Base-by-base conservation (phyloP, 805 yeast genomes). In the Barnettozyma wickerhamii region DNA sequence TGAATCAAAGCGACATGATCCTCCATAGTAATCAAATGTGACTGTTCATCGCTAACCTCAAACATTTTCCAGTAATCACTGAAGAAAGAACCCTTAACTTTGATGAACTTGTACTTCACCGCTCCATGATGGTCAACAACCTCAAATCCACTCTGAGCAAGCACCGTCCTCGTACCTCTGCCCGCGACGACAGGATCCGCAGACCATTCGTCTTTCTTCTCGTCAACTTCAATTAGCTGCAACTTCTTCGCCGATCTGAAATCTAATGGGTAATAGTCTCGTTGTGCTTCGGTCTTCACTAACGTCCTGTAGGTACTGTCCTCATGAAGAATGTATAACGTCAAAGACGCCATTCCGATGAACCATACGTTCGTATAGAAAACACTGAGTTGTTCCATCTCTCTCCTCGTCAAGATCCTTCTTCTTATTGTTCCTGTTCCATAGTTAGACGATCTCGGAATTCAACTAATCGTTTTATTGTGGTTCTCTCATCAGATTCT, bases 191-290 rank as follows among this genome's bases (percentile, higher is more conserved):
- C 5, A 7, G 41, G 37, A 33, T 33, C 35, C 10, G 24, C 13
- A 14, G 19, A 6, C 7, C 19, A 15, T 18, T 27, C 39, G 6
- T 35, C 36, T 3, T 18, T 10, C 19, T 19, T 19, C 5, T 17
- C 33, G 19, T 36, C 30, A 18, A 41, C 35, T 28, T 41, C 23
- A 13, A 37, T 17, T 6, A 41, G 23, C 32, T 41, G 40, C 19
- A 26, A 41, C 4, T 6, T 17, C n/a, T 15, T 37, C 4, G 38
- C 23, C 7, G 26, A 14, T 24, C 23, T 28, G 35, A 41, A 41
- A 18, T 35, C 29, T 30, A 42, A 32, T 19, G 40, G 46, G 18
- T 32, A 42, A 14, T 38, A 42, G 15, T 38, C 42, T 24, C 38
- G 35, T 20, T 33, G 27, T 12, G 34, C 15, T 17, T 38, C 46